Evolutionary conservation across 345 rosid genomes (phyloP), one percentile per base, ranked within the genome.

Genomic region (Tarenaya hassleriana): DNA sequence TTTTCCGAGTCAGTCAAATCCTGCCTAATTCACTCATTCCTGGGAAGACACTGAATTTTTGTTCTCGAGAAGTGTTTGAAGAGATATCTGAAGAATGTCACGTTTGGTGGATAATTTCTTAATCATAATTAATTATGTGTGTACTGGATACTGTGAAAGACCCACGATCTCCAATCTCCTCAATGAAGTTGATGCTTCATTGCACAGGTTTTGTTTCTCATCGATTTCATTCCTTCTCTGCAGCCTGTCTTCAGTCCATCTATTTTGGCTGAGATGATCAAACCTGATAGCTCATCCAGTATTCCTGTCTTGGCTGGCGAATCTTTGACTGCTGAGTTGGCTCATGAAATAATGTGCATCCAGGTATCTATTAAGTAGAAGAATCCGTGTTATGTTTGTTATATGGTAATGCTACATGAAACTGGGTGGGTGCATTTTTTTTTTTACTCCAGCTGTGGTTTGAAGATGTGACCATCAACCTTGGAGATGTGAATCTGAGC

Each of bases 221-320:
- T 14, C 33, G 37, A 1, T 40, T 15, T 57, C 43, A 31, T 51
- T 47, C 51, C 47, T 61, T 20, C 10, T 54, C 34, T 72, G 79
- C 86, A 87, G 89, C 81, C 96, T 45, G 83, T 87, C 48, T 77
- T 76, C 58, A 76, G 89, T 66, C 78, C 92, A 17, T 83, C 96
- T 55, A 72, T 83, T 48, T 64, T 87, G 55, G 76, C 96, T 52
- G 96, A 87, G 67, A 73, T 81, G 55, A 79, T 76, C 74, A 74
- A 84, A 66, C 92, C 81, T 47, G 96, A 87, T 69, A 76, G 89
- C 41, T 77, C 85, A 20, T 81, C 88, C 55, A 78, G 78, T 0
- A 45, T 86, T 50, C 65, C 88, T 14, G 80, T 83, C 56, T 72
- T 83, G 65, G 72, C 76, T 50, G 77, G 77, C 44, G 95, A 83